A percentile compares a stretch with the other conserved stretches of the same genome.
These are phyloP conservation scores for Aspergillus quadricinctus DNA, from an alignment of 2,329 filamentous ascomycete species.

Conservation along the genomic window DNA sequence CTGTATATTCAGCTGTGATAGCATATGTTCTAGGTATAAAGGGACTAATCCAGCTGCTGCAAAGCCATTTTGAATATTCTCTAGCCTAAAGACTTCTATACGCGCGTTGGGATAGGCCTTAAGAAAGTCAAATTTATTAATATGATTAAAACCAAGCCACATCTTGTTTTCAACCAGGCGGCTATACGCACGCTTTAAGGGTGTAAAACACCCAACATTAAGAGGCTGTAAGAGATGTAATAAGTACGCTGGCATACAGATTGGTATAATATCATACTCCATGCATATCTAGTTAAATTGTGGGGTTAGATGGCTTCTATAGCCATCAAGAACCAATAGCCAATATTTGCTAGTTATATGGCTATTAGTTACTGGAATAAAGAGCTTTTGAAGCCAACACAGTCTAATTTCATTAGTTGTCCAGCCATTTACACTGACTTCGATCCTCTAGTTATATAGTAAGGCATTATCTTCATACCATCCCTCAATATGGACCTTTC, in stretches of 20 bases:
- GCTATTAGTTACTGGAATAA: slow-evolving; percentile 27
- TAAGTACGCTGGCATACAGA: slow-evolving; percentile 1
- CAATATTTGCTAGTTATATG: slow-evolving; percentile 23
- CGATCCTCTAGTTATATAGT: slow-evolving; percentile 4
- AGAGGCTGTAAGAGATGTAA: slow-evolving; percentile 7
- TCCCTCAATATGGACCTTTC: slow-evolving; percentile 3
- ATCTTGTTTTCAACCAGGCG: background rate
- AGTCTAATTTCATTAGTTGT: slow-evolving; percentile 33
- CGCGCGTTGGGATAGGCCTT: background rate
- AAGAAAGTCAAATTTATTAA: slow-evolving; percentile 7
- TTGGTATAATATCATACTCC: slow-evolving; percentile 33
- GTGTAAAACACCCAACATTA: slow-evolving; percentile 9
- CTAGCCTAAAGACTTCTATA: background rate
- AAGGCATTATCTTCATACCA: slow-evolving; percentile 7
- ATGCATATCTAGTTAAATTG: slow-evolving; percentile 34
- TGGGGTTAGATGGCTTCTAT: slow-evolving; percentile 31
- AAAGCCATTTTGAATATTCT: slow-evolving; percentile 6
- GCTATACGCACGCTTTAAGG: slow-evolving; percentile 1
- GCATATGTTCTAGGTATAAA: background rate
- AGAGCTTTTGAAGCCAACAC: slow-evolving; percentile 31
- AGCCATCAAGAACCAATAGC: slow-evolving; percentile 37
- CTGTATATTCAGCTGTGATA: slow-evolving; percentile 4
- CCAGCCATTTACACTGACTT: slow-evolving; percentile 30
- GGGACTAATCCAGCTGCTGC: background rate
- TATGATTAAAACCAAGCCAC: slow-evolving; percentile 2